phyloP scores from a whole-genome alignment of 1,284 basidiomycete genomes.

The Trametes hirsuta region DNA sequence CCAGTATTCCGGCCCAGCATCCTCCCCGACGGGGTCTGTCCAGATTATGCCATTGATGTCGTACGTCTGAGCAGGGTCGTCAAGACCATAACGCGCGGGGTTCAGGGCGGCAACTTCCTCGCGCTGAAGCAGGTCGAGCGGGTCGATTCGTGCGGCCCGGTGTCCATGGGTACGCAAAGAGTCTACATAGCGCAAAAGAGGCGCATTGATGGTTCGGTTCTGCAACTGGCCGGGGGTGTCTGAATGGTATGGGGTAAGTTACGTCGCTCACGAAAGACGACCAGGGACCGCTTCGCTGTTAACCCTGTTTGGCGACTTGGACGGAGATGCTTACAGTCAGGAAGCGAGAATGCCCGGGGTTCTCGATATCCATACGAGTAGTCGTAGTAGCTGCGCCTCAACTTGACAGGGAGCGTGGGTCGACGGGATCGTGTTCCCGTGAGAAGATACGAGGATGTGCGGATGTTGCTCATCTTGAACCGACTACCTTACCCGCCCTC shows the following conservation, averaged over 20 bases:
- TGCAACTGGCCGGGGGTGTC: slow-evolving; percentile 76
- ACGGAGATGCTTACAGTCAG: slow-evolving; percentile 66
- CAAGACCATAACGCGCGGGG: slow-evolving; percentile 77
- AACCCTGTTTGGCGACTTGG: neutral
- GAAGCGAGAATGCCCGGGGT: slow-evolving; percentile 62
- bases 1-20: slow-evolving; percentile 59
- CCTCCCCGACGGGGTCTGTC: slow-evolving; percentile 55
- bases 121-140: slow-evolving; percentile 82
- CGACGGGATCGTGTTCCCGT: slow-evolving; percentile 18
- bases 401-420: slow-evolving; percentile 18
- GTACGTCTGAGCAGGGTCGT: slow-evolving; percentile 55
- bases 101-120: slow-evolving; percentile 84
- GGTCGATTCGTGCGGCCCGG: slow-evolving; percentile 83
- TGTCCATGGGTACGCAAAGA: slow-evolving; percentile 81
- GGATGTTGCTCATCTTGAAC: slow-evolving; percentile 13
- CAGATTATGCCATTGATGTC: slow-evolving; percentile 83
- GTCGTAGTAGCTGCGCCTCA: slow-evolving; percentile 64
- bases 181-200: slow-evolving; percentile 86
- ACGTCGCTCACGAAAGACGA: too few relatives aligned
- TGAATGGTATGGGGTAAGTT: slow-evolving; percentile 32
- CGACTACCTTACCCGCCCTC: neutral
- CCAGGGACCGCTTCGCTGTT: too few relatives aligned
- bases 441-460: slow-evolving; percentile 17
- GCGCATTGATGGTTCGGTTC: slow-evolving; percentile 77
- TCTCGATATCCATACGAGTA: slow-evolving; percentile 83